phyloP scores from a whole-genome alignment of 441 rosid genomes.

The Croton setiger region DNA sequence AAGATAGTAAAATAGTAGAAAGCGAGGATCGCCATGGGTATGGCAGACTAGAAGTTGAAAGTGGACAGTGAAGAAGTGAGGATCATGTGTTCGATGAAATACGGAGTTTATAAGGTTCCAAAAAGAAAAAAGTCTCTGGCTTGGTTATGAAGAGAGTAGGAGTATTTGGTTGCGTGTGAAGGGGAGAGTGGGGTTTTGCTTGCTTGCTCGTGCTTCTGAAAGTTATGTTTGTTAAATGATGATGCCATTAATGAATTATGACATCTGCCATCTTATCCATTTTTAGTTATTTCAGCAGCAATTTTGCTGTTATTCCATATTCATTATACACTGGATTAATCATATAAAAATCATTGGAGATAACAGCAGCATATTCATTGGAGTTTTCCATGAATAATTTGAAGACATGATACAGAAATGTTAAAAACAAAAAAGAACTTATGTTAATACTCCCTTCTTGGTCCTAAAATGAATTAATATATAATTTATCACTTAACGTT shows the following conservation, averaged over 20 bases:
- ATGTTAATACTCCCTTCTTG: no score
- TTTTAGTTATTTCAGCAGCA: no score
- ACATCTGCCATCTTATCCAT: neutral
- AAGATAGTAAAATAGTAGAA: conserved; percentile 2
- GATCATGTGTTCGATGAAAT: neutral
- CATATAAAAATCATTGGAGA: no score
- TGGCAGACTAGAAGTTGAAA: neutral
- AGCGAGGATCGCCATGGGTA: conserved; percentile 2
- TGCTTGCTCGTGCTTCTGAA: neutral
- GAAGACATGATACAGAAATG: no score
- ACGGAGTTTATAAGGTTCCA: neutral
- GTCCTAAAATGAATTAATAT: no score
- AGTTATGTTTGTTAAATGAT: neutral
- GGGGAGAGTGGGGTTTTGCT: neutral
- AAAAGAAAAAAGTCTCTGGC: neutral
- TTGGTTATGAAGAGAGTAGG: neutral
- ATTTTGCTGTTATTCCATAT: no score
- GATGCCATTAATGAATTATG: neutral
- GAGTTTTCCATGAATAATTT: no score
- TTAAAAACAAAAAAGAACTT: no score
- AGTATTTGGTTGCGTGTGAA: neutral
- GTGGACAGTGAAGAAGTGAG: neutral
- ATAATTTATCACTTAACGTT: no score
- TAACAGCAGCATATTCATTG: no score
- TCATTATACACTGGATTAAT: no score